A percentile compares a stretch with the other conserved stretches of the same genome.
These are phyloP conservation scores for Kurtzmaniella natalensis DNA, from an alignment of 1,139 yeast genomes.

Conservation along the genomic window DNA sequence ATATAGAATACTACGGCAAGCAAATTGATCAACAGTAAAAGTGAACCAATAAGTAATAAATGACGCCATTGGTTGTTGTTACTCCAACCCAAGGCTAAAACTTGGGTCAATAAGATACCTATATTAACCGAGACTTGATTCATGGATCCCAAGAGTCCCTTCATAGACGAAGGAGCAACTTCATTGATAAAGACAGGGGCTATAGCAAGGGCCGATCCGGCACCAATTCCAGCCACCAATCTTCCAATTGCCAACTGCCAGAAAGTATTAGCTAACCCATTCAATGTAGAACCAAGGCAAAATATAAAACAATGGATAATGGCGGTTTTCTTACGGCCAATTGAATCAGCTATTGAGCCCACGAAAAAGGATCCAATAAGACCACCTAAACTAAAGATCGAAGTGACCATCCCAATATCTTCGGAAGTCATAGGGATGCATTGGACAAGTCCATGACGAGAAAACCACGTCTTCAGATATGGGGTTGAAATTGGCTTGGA, in stretches of 20 bases:
- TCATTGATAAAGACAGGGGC: constrained; percentile 81
- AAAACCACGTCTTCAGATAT: constrained; percentile 35
- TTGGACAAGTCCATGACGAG: constrained; percentile 27
- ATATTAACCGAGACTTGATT: constrained; percentile 80
- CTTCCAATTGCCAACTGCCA: constrained; percentile 59
- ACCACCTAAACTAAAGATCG: constrained; percentile 85
- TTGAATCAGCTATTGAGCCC: constrained; percentile 60
- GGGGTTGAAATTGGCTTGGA: constrained; percentile 27
- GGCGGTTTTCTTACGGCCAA: constrained; percentile 62
- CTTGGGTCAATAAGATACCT: constrained; percentile 79
- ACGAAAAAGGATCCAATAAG: constrained; percentile 71
- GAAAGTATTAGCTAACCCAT: constrained; percentile 49
- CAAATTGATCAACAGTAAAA: constrained; percentile 49
- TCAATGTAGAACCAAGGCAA: constrained; percentile 63
- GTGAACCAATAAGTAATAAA: constrained; percentile 56
- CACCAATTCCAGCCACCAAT: constrained; percentile 74
- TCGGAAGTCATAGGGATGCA: constrained; percentile 61
- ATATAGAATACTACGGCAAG: constrained; percentile 38
- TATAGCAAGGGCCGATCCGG: constrained; percentile 82
- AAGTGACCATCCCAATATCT: constrained; percentile 76
- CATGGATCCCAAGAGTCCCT: constrained; percentile 83
- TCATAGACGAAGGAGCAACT: constrained; percentile 60
- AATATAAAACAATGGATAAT: constrained; percentile 53
- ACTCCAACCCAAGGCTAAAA: constrained; percentile 66
- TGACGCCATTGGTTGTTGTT: constrained; percentile 67